Evolutionary conservation across 2,329 filamentous ascomycete genomes (phyloP).

Genomic region (Tolypocladium amazonense): DNA sequence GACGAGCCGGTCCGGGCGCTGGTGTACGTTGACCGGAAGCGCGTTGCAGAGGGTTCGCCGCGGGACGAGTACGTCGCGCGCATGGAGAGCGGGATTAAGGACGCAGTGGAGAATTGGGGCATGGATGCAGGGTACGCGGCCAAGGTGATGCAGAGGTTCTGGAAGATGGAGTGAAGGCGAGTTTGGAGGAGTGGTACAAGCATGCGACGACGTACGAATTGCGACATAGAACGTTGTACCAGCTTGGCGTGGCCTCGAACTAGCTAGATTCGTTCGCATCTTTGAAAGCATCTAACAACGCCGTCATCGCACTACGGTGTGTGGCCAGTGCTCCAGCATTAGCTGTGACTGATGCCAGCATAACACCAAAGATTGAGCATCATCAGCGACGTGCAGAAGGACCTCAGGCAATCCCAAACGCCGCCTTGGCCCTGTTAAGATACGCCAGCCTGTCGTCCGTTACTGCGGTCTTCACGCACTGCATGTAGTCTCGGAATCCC

Average conservation of each 20-base stretch:
- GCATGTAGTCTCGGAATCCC: conserved; percentile 35
- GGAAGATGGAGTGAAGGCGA: conserved; percentile 1
- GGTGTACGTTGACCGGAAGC: conserved; percentile 47
- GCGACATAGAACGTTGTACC: neutral
- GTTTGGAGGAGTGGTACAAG: neutral
- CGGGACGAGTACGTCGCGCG: conserved; percentile 48
- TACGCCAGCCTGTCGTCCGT: conserved; percentile 25
- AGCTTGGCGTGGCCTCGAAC: neutral
- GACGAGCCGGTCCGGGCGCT: conserved; percentile 29
- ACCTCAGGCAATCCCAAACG: conserved; percentile 24
- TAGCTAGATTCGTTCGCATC: neutral
- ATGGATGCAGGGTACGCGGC: conserved; percentile 46
- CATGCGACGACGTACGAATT: neutral
- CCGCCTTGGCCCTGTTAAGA: conserved; percentile 35
- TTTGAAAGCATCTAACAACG: neutral
- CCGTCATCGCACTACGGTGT: neutral
- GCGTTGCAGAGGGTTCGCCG: conserved; percentile 27
- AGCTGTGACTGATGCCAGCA: neutral
- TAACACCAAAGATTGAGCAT: neutral
- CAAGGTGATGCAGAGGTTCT: conserved; percentile 38
- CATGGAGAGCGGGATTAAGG: conserved; percentile 53
- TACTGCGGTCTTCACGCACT: conserved; percentile 30
- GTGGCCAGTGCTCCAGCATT: neutral
- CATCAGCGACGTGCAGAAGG: neutral
- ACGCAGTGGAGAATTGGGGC: conserved; percentile 42